Conservation (phyloP, 768 basidiomycete species). For the Mycena floridula region DNA sequence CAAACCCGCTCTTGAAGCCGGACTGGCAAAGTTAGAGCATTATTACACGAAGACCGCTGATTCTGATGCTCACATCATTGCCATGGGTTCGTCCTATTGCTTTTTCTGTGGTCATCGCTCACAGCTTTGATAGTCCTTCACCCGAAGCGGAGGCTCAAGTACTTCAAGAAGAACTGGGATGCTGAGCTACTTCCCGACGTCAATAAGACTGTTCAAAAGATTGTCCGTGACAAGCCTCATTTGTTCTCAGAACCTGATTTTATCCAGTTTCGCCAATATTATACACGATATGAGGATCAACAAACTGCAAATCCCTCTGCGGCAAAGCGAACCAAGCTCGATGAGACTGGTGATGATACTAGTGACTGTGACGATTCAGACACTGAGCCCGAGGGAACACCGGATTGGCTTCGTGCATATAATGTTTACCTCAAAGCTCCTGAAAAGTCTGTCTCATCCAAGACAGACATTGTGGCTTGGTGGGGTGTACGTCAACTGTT, state of each 20-base stretch:
- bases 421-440: conserved; percentile 16
- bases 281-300: not conserved
- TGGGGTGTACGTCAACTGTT: conserved; percentile 24
- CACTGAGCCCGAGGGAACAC: conserved; percentile 2
- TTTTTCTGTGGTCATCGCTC: not conserved
- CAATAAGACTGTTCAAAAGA: conserved; percentile 9
- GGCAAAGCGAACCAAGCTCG: not conserved
- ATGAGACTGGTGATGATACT: not conserved
- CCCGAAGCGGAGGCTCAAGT: conserved; percentile 14
- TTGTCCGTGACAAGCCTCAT: conserved; percentile 5
- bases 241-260: not conserved
- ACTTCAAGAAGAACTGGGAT: conserved; percentile 22
- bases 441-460: conserved; percentile 10
- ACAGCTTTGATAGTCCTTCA: conserved; percentile 15
- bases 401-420: conserved; percentile 16
- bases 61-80: conserved; percentile 23
- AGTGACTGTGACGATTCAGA: conserved; percentile 6
- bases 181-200: conserved; percentile 11
- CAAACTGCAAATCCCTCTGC: not conserved
- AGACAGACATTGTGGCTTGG: conserved; percentile 20
- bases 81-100: conserved; percentile 21
- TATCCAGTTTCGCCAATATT: not conserved
- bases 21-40: conserved; percentile 21
- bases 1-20: conserved; percentile 17
- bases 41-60: conserved; percentile 27